Evolutionary conservation across 2,329 filamentous ascomycete genomes (phyloP).

Genomic region (Colletotrichum nymphaeae): DNA sequence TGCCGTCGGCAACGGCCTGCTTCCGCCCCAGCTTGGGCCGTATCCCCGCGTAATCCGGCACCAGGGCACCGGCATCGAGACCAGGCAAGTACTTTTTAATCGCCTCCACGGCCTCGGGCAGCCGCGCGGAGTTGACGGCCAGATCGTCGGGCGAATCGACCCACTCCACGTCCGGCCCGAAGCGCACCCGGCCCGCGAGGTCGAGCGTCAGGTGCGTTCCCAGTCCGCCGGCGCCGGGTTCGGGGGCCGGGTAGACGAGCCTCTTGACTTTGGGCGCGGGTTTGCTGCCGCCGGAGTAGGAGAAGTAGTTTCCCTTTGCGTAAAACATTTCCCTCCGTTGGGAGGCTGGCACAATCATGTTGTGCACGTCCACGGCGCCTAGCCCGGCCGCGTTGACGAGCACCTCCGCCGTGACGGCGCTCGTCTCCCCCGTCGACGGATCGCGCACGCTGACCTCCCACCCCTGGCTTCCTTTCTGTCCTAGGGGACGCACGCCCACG

Average conservation of each 20-base stretch:
- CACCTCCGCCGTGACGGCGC: conserved; percentile 77
- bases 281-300: conserved; percentile 67
- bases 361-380: conserved; percentile 79
- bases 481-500: conserved; percentile 64
- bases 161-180: conserved; percentile 97
- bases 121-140: conserved; percentile 70
- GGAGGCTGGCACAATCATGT: conserved; percentile 77
- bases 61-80: conserved; percentile 73
- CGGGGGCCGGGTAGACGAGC: conserved; percentile 88
- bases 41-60: conserved; percentile 90
- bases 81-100: conserved; percentile 84
- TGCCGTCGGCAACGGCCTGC: conserved; percentile 70
- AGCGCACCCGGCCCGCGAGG: conserved; percentile 83
- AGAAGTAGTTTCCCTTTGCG: conserved; percentile 97
- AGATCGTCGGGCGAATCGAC: conserved; percentile 78
- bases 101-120: conserved; percentile 76
- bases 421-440: conserved; percentile 56
- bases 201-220: conserved; percentile 96
- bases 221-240: conserved; percentile 83
- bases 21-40: conserved; percentile 80
- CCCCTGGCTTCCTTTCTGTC: conserved; percentile 63
- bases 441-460: conserved; percentile 75
- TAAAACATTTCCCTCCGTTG: conserved; percentile 75
- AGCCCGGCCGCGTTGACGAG: conserved; percentile 90
- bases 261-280: conserved; percentile 73